phyloP scores from a whole-genome alignment of 1,284 basidiomycete genomes.

The Ceratobasidium papillatum region DNA sequence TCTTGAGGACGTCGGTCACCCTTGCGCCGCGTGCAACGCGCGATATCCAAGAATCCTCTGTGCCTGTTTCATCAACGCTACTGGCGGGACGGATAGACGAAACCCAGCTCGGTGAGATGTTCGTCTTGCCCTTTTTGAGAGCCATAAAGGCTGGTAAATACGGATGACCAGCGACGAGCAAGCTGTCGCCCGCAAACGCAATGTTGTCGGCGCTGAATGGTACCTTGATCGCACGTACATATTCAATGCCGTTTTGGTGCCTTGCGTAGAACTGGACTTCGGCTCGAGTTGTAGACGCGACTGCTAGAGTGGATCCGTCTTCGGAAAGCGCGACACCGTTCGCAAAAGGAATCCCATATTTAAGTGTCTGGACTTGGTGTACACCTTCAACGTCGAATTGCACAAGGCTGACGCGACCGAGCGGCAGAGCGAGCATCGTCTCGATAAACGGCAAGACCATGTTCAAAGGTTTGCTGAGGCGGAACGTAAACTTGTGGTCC shows the following conservation, averaged over 20 bases:
- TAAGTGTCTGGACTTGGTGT: constrained; percentile 51
- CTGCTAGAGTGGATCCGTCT: constrained; percentile 59
- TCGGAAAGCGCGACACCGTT: constrained; percentile 71
- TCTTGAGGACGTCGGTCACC: constrained; percentile 21
- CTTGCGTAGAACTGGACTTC: constrained; percentile 63
- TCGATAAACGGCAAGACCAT: constrained; percentile 62
- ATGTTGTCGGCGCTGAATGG: constrained; percentile 73
- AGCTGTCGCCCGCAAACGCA: constrained; percentile 55
- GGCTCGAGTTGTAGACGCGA: constrained; percentile 63
- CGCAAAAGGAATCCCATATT: constrained; percentile 65
- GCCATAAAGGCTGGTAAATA: constrained; percentile 61
- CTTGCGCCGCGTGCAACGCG: constrained; percentile 48
- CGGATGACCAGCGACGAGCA: constrained; percentile 72
- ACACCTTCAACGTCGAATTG: constrained; percentile 40
- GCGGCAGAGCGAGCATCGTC: constrained; percentile 63
- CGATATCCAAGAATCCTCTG: constrained; percentile 51
- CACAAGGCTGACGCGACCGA: constrained; percentile 63
- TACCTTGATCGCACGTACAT: constrained; percentile 55
- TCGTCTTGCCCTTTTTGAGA: constrained; percentile 58
- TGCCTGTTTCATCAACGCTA: constrained; percentile 17
- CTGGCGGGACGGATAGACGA: constrained; percentile 53
- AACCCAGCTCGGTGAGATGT: constrained; percentile 65
- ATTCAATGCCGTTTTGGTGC: constrained; percentile 54
- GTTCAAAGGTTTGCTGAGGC: constrained; percentile 62
- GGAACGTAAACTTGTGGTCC: constrained; percentile 72